These are phyloP conservation scores for Fragosphaeria purpurea DNA, from an alignment of 2,329 filamentous ascomycete species.

Conservation along the genomic window DNA sequence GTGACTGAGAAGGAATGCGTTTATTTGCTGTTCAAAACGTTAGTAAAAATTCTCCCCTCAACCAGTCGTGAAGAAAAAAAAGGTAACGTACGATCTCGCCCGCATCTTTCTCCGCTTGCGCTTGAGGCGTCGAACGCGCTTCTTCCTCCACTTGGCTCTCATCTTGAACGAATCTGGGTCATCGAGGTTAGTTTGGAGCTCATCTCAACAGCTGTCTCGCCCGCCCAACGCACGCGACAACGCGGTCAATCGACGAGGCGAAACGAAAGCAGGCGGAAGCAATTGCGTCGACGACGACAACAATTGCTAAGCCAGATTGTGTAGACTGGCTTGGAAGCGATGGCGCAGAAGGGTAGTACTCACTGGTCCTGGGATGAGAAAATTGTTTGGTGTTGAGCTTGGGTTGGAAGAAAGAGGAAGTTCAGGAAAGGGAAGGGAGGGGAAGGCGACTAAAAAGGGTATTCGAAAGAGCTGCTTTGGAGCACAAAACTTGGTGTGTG, in stretches of 20 bases:
- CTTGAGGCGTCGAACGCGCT: conserved; percentile 98
- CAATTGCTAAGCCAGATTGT: background rate
- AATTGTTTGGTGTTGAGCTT: conserved; percentile 32
- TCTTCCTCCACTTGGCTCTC: conserved; percentile 99
- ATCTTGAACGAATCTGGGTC: conserved; percentile 44
- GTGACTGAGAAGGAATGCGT: conserved; percentile 7
- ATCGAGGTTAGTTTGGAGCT: conserved; percentile 11
- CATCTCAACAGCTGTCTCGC: background rate
- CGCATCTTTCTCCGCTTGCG: conserved; percentile 99
- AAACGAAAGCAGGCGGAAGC: background rate
- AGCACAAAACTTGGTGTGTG: conserved; percentile 9
- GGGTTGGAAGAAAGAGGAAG: conserved; percentile 9
- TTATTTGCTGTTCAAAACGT: conserved; percentile 9
- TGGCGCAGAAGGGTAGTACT: conserved; percentile 3
- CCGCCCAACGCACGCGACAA: too few species aligned
- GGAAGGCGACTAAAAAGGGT: conserved; percentile 4
- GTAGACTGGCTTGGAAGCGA: too few species aligned
- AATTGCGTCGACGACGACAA: background rate
- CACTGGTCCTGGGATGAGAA: conserved; percentile 34
- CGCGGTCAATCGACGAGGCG: too few species aligned
- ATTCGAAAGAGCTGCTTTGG: background rate
- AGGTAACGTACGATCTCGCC: conserved; percentile 73
- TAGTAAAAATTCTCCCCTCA: background rate
- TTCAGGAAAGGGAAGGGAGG: conserved; percentile 3
- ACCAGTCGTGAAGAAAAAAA: background rate